Percentiles rank a stretch among this genome's conserved stretches.
These are phyloP conservation scores for Crithidia sp. DNA, from an alignment of 208 protist genomes.

Conservation along the genomic window DNA sequence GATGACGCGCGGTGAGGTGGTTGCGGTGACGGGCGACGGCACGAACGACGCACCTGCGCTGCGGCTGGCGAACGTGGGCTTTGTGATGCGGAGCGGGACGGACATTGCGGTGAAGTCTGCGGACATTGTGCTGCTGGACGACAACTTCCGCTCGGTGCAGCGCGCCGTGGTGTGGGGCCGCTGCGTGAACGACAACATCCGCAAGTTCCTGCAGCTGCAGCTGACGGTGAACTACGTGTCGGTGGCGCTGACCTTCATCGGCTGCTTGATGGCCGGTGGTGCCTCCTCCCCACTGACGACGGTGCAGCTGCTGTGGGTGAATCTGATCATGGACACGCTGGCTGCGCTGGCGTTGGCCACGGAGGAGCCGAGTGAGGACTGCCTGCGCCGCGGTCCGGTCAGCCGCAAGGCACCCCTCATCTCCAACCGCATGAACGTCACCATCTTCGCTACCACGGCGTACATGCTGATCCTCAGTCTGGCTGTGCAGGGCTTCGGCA, in stretches of 20 bases:
- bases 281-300: conserved; percentile 87
- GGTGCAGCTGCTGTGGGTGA: conserved; percentile 99
- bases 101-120: conserved; percentile 95
- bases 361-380: conserved; percentile 92
- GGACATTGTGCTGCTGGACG: conserved; percentile 95
- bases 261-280: conserved; percentile 70
- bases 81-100: conserved; percentile 97
- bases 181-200: conserved; percentile 91
- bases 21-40: conserved; percentile 95
- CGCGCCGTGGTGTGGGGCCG: conserved; percentile 93
- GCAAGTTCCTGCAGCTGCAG: conserved; percentile 99
- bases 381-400: conserved; percentile 62
- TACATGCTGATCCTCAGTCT: conserved; percentile 82
- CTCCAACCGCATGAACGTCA: conserved; percentile 84
- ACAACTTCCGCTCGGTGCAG: conserved; percentile 98
- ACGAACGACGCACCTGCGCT: conserved; percentile 98
- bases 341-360: conserved; percentile 97
- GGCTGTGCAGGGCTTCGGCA: conserved; percentile 43
- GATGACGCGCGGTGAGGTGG: conserved; percentile 74
- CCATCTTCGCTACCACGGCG: conserved; percentile 55
- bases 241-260: conserved; percentile 94
- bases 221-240: conserved; percentile 98
- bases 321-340: conserved; percentile 99
- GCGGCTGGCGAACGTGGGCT: conserved; percentile 95
- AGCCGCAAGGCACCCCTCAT: conserved; percentile 86